A percentile compares a stretch with the other conserved stretches of the same genome.
Evolutionary conservation across 371 early-diverging fungal species (phyloP).

Genomic region (Mortierella polycephala): DNA sequence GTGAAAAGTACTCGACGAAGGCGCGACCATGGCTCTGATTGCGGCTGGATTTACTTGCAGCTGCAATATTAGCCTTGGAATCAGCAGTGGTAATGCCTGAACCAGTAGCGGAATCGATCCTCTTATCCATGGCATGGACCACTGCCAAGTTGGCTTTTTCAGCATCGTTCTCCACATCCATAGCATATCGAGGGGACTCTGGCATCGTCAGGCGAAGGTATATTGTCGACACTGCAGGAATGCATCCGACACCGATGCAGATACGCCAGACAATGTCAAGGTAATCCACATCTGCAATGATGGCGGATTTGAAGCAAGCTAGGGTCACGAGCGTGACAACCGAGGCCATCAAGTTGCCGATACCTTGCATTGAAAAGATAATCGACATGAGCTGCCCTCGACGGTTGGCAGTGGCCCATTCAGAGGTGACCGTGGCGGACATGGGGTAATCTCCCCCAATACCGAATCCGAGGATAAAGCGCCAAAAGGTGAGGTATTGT

Average conservation of each 20-base stretch:
- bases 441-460: constrained; percentile 72
- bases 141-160: constrained; percentile 16
- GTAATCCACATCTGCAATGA: constrained; percentile 57
- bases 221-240: constrained; percentile 70
- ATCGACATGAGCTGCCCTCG: constrained; percentile 72
- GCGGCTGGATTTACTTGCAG: neutral
- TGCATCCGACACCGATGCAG: constrained; percentile 60
- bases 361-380: constrained; percentile 78
- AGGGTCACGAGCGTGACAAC: constrained; percentile 63
- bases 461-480: constrained; percentile 71
- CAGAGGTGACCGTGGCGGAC: constrained; percentile 74
- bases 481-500: constrained; percentile 68
- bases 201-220: constrained; percentile 77
- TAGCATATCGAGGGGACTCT: constrained; percentile 72
- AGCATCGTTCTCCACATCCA: constrained; percentile 64
- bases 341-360: constrained; percentile 70
- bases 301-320: constrained; percentile 57
- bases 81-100: constrained; percentile 6
- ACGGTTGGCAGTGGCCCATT: constrained; percentile 63
- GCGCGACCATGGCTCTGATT: constrained; percentile 19
- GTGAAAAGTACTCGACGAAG: constrained; percentile 60
- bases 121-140: constrained; percentile 7
- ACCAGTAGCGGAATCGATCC: neutral
- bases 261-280: constrained; percentile 81
- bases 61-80: neutral